These are phyloP conservation scores for Cryphonectria nitschkei DNA, from an alignment of 2,329 filamentous ascomycete species.

Conservation along the genomic window DNA sequence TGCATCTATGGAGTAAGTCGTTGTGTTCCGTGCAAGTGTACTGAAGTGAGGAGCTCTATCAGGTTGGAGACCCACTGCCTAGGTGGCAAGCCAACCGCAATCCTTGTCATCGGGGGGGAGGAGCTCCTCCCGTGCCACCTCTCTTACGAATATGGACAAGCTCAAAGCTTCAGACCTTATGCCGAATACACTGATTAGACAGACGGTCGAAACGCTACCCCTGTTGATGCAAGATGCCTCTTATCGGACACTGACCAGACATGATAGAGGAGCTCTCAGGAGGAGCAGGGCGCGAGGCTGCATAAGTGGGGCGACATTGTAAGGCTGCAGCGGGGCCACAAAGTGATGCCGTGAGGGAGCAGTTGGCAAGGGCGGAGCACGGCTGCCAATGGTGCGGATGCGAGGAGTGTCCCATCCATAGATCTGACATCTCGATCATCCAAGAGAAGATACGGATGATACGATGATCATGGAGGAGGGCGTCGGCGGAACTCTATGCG, in stretches of 20 bases:
- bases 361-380: background rate
- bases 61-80: background rate
- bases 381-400: background rate
- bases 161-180: background rate
- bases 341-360: background rate
- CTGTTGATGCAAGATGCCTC: background rate
- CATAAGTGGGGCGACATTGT: background rate
- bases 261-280: constrained; percentile 13
- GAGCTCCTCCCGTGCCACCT: constrained; percentile 12
- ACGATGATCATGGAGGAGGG: background rate
- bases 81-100: background rate
- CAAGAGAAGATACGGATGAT: background rate
- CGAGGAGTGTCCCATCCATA: background rate
- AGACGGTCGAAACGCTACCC: background rate
- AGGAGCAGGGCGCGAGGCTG: constrained; percentile 1
- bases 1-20: background rate
- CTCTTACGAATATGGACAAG: background rate
- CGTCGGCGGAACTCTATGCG: background rate
- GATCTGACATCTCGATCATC: background rate
- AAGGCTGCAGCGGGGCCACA: constrained; percentile 7
- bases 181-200: background rate
- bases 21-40: background rate
- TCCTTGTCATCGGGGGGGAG: background rate
- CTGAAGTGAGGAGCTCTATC: background rate
- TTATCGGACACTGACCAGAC: background rate